Evolutionary conservation across 495 filamentous ascomycete species (phyloP), one percentile per base, ranked within the genome.

Genomic region (Penicillium canariense): DNA sequence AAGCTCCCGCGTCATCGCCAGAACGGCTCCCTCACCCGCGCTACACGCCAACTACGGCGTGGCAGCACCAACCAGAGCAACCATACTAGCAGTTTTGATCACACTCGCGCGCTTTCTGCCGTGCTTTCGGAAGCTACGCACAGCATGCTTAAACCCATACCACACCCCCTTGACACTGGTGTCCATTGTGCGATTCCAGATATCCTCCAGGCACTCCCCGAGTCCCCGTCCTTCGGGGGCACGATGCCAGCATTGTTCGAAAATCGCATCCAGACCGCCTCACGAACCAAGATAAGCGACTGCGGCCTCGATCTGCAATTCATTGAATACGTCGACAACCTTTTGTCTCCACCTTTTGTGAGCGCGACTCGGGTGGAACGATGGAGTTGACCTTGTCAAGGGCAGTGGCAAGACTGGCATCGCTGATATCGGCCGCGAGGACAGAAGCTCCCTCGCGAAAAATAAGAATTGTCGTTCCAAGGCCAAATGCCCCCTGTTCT

Each of bases 211-310:
- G 1, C 91, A 96, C 49, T 84, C 77, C 56, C 94, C 73, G 93
- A 89, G 69, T 96, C 91, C 56, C 82, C 87, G 67, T 98, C 94
- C 49, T 87, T 79, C 15, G 80, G 81, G 71, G 96, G 91, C 94
- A 98, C 97, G 68, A 98, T 98, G 14, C 94, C 94, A 0, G 94
- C 94, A 68, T 98, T 98, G 82, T 98, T 98, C n/a, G 84, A 96
- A 98, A 54, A 98, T 88, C 60, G 97, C 79, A 68, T 98, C 94
- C 0, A 90, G 74, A 11, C 94, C 94, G 59, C 93, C 93, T 90
- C 90, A 96, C 36, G 74, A 50, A 63, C 97, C 93, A 0, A 46
- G 40, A 39, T 90, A 68, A 2, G 76, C 82, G 14, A 96, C 81
- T 54, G 83, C 76, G 30, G 85, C 81, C 56, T 87, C 69, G 17